phyloP scores from a whole-genome alignment of 257 asterid genomes.

The Ophiorrhiza pumila region DNA sequence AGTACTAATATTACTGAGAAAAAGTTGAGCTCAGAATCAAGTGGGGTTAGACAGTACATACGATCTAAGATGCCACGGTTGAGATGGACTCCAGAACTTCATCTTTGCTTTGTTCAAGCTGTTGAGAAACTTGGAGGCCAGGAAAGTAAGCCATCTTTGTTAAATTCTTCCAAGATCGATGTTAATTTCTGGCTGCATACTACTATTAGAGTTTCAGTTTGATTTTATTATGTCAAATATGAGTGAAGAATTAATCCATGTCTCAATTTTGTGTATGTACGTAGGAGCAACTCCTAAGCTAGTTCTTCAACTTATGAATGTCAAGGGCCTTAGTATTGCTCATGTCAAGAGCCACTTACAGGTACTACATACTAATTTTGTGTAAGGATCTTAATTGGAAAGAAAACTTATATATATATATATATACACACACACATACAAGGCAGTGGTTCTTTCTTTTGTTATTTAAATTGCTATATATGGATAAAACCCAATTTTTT shows the following conservation, averaged over 20 bases:
- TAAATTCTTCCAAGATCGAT: too few species aligned
- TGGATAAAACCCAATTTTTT: not conserved
- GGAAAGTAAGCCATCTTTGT: slow-evolving; percentile 25
- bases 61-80: slow-evolving; percentile 38
- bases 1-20: slow-evolving; percentile 6
- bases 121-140: slow-evolving; percentile 35
- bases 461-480: not conserved
- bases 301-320: slow-evolving; percentile 34
- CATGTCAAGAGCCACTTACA: slow-evolving; percentile 42
- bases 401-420: too few species aligned
- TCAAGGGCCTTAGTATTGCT: slow-evolving; percentile 38
- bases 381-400: slow-evolving; percentile 6
- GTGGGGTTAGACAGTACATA: slow-evolving; percentile 28
- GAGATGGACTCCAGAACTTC: slow-evolving; percentile 40
- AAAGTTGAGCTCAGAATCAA: slow-evolving; percentile 1
- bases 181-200: too few species aligned
- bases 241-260: not conserved
- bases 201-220: too few species aligned
- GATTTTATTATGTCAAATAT: not conserved
- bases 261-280: not conserved
- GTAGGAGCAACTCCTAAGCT: slow-evolving; percentile 39
- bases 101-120: slow-evolving; percentile 31
- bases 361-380: slow-evolving; percentile 13
- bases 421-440: not conserved
- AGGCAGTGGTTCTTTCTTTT: not conserved